These are phyloP conservation scores for Corylus americana DNA, from an alignment of 306 rosid species.

Conservation along the genomic window DNA sequence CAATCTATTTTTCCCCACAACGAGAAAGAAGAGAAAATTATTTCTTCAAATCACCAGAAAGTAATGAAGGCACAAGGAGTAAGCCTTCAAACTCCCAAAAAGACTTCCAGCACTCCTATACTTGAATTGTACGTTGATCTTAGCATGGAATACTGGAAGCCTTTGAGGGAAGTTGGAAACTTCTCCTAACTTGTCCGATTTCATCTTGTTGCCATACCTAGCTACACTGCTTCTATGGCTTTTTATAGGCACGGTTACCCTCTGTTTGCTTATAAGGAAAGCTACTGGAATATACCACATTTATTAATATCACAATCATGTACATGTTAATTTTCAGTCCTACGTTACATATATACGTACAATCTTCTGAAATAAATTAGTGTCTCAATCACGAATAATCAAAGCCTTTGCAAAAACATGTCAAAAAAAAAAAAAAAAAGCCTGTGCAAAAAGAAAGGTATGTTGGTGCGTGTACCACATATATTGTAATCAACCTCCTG, in stretches of 20 bases:
- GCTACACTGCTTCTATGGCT: neutral
- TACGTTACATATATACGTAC: neutral
- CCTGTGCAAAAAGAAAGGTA: no score
- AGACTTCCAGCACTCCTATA: constrained; percentile 4
- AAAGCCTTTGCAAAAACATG: neutral
- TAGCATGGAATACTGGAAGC: constrained; percentile 25
- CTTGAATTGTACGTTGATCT: neutral
- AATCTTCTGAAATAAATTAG: neutral
- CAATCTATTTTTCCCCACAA: no score
- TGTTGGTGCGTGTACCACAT: no score
- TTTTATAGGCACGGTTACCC: neutral
- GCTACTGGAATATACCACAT: neutral
- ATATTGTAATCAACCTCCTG: no score
- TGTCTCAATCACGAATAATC: neutral
- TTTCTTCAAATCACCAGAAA: neutral
- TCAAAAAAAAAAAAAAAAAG: no score
- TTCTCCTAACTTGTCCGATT: neutral
- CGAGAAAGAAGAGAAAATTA: neutral
- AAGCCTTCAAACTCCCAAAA: constrained; percentile 12
- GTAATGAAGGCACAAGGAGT: neutral
- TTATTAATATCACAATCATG: neutral
- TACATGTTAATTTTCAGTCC: no score
- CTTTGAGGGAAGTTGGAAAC: constrained; percentile 26
- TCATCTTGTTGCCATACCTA: neutral
- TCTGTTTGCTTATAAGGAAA: neutral